phyloP scores from a whole-genome alignment of 2,329 filamentous ascomycete genomes.

The Clarireedia monteithiana region DNA sequence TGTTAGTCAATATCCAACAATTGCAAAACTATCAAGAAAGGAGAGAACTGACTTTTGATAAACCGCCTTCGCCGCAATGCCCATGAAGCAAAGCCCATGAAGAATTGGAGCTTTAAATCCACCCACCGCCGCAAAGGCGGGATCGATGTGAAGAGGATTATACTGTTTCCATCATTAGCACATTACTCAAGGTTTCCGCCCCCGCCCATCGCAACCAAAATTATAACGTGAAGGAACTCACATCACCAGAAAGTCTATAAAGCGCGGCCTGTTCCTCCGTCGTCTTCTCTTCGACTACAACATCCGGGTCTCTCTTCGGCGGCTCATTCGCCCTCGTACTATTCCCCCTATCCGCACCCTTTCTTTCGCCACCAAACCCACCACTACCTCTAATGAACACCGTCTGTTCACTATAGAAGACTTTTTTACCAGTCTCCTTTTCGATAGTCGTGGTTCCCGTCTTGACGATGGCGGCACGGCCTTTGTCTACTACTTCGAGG shows the following conservation, averaged over 20 bases:
- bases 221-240: conserved; percentile 39
- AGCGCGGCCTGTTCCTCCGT: conserved; percentile 86
- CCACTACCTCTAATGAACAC: conserved; percentile 87
- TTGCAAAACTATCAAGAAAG: too few relatives aligned
- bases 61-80: conserved; percentile 84
- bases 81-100: conserved; percentile 94
- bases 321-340: conserved; percentile 73
- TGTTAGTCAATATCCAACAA: not conserved
- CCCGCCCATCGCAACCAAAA: too few relatives aligned
- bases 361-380: conserved; percentile 79
- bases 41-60: conserved; percentile 53
- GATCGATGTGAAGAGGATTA: conserved; percentile 84
- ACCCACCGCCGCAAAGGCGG: conserved; percentile 85
- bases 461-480: conserved; percentile 76
- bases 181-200: too few relatives aligned
- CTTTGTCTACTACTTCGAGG: conserved; percentile 95
- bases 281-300: conserved; percentile 77
- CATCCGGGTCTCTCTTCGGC: conserved; percentile 70
- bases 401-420: conserved; percentile 97
- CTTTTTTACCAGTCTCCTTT: conserved; percentile 74
- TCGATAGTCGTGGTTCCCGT: conserved; percentile 76
- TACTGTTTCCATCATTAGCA: not conserved
- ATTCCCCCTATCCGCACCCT: conserved; percentile 68
- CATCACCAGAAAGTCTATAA: conserved; percentile 90
- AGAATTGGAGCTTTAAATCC: conserved; percentile 93